Conservation (phyloP, 176 grass and related monocot genomes). For the Ensete ventricosum region DNA sequence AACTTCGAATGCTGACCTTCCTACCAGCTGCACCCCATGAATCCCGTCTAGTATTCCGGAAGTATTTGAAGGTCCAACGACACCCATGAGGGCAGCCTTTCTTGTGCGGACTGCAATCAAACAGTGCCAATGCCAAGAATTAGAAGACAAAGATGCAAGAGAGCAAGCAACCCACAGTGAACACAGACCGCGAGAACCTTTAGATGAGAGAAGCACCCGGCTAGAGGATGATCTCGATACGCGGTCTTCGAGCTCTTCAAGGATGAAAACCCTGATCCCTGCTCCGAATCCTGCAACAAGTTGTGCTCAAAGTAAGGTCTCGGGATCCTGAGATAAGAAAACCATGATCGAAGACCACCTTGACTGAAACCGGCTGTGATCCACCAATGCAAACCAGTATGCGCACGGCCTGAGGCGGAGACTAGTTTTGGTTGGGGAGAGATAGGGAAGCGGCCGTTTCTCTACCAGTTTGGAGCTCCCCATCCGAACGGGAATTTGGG, state of each 20-base stretch:
- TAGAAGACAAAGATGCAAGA: not conserved
- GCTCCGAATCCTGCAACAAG: not conserved
- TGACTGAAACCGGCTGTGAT: no score
- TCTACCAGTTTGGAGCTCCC: no score
- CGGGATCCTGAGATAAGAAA: no score
- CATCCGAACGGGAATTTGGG: no score
- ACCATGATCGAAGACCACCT: no score
- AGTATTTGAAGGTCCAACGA: slow-evolving; percentile 26
- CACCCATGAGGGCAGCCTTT: slow-evolving; percentile 27
- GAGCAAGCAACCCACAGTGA: not conserved
- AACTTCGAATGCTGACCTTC: slow-evolving; percentile 32
- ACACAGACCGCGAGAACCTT: not conserved
- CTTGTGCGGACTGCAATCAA: not conserved
- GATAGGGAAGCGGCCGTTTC: no score
- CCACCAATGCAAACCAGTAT: no score
- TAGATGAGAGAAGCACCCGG: not conserved
- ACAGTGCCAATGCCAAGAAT: not conserved
- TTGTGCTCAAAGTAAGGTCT: not conserved
- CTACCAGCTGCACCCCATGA: slow-evolving; percentile 40
- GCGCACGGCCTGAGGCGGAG: no score
- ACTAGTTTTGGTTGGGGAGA: no score
- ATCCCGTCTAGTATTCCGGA: slow-evolving; percentile 44
- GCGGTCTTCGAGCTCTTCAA: not conserved
- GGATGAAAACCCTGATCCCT: not conserved
- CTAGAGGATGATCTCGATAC: not conserved